These are phyloP conservation scores for Isatis tinctoria DNA, from an alignment of 345 rosid species.

Conservation along the genomic window DNA sequence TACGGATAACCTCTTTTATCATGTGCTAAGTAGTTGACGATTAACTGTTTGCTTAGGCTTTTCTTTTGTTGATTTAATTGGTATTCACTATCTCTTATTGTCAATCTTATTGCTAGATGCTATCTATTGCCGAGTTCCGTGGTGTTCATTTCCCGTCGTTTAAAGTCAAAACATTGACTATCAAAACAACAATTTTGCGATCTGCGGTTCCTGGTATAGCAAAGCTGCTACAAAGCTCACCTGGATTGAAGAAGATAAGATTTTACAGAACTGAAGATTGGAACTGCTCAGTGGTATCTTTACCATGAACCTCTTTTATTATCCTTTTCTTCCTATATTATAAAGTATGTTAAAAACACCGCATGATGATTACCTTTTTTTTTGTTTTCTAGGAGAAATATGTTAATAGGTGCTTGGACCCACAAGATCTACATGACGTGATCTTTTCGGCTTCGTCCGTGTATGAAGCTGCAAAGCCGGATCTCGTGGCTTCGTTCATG, in stretches of 20 bases:
- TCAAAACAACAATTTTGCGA: neutral
- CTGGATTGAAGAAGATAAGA: slow-evolving; percentile 21
- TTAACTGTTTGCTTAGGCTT: neutral
- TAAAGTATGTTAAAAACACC: neutral
- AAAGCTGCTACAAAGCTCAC: slow-evolving; percentile 17
- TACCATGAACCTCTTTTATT: neutral
- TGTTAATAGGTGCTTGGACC: neutral
- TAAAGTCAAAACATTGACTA: neutral
- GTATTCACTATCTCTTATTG: neutral
- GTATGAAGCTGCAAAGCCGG: neutral
- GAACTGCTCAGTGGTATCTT: neutral
- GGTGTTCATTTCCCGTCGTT: slow-evolving; percentile 8
- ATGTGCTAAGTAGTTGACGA: neutral
- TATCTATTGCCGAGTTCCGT: neutral
- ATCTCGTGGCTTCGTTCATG: neutral
- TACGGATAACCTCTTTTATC: too few species aligned
- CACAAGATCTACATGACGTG: neutral
- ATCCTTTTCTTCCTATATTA: neutral
- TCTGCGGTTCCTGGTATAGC: slow-evolving; percentile 21
- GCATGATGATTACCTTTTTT: neutral
- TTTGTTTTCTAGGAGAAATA: neutral
- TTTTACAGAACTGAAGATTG: neutral
- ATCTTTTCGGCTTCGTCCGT: neutral
- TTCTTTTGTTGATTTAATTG: neutral
- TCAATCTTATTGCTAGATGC: slow-evolving; percentile 2